Conservation (phyloP, 2,329 filamentous ascomycete species). For the Diaporthe aspalathi region DNA sequence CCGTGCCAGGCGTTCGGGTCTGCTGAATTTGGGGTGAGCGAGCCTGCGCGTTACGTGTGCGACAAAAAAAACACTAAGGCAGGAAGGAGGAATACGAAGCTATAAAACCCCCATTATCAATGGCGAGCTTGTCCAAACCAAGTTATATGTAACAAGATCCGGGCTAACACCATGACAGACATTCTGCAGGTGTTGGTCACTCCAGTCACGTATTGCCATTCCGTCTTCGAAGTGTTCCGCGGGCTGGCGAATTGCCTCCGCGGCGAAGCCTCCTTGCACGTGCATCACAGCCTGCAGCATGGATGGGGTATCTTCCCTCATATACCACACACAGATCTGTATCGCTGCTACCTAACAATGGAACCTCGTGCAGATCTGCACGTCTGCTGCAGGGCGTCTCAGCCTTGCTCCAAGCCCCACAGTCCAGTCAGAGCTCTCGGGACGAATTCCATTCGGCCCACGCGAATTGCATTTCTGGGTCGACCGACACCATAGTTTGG, state of each 20-base stretch:
- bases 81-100: slow-evolving; percentile 21
- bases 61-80: background rate
- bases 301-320: background rate
- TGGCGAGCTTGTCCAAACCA: slow-evolving; percentile 9
- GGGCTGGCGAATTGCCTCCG: background rate
- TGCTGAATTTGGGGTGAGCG: background rate
- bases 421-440: slow-evolving; percentile 19
- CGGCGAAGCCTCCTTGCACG: background rate
- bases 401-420: slow-evolving; percentile 15
- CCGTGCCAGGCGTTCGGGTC: background rate
- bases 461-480: background rate
- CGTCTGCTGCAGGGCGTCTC: background rate
- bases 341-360: slow-evolving; percentile 8
- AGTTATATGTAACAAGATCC: slow-evolving; percentile 2
- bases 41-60: background rate
- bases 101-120: slow-evolving; percentile 24
- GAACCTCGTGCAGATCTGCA: slow-evolving; percentile 22
- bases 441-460: slow-evolving; percentile 1
- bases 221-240: background rate
- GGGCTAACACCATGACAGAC: background rate
- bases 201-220: background rate
- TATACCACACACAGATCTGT: background rate
- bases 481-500: slow-evolving; percentile 4
- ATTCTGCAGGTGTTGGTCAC: slow-evolving; percentile 8
- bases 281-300: background rate